Conservation (phyloP, 2,329 filamentous ascomycete species). For the Amphichorda felina region DNA sequence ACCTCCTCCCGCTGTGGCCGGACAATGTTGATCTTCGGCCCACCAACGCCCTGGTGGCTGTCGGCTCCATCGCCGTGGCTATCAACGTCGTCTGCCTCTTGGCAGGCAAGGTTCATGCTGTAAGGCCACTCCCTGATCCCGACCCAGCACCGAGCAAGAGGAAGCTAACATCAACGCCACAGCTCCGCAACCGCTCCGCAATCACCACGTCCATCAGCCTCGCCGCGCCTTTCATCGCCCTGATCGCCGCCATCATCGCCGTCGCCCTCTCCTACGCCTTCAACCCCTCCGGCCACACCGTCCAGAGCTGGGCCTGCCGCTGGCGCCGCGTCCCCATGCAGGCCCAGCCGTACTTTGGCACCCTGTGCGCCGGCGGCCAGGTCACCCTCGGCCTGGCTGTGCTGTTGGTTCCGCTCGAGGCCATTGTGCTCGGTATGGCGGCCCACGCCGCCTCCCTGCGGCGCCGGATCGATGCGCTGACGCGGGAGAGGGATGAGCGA, state of each 20-base stretch:
- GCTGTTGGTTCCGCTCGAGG: constrained; percentile 44
- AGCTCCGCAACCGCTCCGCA: constrained; percentile 3
- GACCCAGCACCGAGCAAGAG: constrained; percentile 6
- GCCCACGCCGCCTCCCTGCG: constrained; percentile 31
- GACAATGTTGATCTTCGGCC: constrained; percentile 43
- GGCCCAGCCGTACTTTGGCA: constrained; percentile 39
- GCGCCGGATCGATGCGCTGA: constrained; percentile 18
- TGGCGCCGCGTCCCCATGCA: constrained; percentile 43
- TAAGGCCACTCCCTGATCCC: constrained; percentile 19
- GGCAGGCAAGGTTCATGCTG: constrained; percentile 33
- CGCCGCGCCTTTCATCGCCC: constrained; percentile 14
- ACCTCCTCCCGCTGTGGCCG: constrained; percentile 45
- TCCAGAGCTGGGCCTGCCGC: constrained; percentile 52
- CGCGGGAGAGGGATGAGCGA: not conserved
- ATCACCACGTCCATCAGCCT: constrained; percentile 13
- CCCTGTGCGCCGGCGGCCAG: constrained; percentile 43
- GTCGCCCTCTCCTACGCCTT: constrained; percentile 44
- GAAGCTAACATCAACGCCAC: not conserved
- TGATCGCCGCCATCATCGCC: constrained; percentile 33
- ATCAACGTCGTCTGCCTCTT: constrained; percentile 35
- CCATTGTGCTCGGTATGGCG: constrained; percentile 31
- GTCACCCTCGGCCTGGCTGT: constrained; percentile 41
- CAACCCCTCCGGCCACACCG: constrained; percentile 37
- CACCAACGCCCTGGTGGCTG: constrained; percentile 40
- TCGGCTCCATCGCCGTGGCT: constrained; percentile 36